Evolutionary conservation across 495 filamentous ascomycete genomes (phyloP), one percentile per base, ranked within the genome.

Genomic region (Opeltia flavorubescens): DNA sequence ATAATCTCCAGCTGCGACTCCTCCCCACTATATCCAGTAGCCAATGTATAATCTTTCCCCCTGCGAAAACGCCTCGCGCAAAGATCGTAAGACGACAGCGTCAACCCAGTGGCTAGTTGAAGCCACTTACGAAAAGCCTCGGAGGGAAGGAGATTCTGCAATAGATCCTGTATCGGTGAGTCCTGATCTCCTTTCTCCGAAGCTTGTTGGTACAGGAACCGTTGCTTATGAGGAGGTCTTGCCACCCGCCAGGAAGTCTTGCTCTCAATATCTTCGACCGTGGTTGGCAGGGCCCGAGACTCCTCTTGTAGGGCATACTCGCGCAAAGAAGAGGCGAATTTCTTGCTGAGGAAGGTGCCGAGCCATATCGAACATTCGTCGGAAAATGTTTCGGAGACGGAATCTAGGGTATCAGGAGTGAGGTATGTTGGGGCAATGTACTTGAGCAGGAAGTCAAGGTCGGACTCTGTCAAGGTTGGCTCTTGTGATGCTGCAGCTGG

Each of bases 111-210:
- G 7, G 85, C 80, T 28, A 88, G 69, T 23, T 82, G 67, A 6
- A 99, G 71, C 86, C 91, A 95, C 59, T 89, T 84, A 17, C 76
- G 73, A 72, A 96, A 99, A n/a, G 85, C 71, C n/a, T 66, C 67
- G 13, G 84, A 89, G 0, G 91, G 86, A 33, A 96, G 68, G 18
- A 96, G 68, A 11, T 81, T 72, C 42, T 89, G 75, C 17, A 94
- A 55, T 12, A 96, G 66, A 55, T 85, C 83, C 46, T 80, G 74
- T 39, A 91, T 66, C 0, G 88, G 86, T n/a, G 69, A 64, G 6
- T 66, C 42, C 31, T 23, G n/a, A n/a, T n/a, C n/a, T n/a, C 55
- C 28, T n/a, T 24, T 12, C 7, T 55, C 56, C 1, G 66, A 59
- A 11, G 65, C 53, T 45, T 87, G 76, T 33, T 84, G 75, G 63